A percentile compares a stretch with the other conserved stretches of the same genome.
Evolutionary conservation across 2,329 filamentous ascomycete species (phyloP).

Genomic region (Colletotrichum siamense): DNA sequence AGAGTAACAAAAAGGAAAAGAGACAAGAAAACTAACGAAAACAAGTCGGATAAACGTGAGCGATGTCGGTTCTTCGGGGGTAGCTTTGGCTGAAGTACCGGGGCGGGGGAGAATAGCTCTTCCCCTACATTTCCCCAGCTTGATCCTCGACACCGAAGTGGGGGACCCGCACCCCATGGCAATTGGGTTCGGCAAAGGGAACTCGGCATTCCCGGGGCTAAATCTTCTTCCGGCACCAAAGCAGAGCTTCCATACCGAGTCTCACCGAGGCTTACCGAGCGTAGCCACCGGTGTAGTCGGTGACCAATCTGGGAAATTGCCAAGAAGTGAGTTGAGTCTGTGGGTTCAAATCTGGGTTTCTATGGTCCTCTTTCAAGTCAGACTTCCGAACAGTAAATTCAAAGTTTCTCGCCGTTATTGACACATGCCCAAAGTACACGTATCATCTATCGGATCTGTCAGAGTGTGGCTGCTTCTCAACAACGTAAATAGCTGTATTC

Average conservation of each 20-base stretch:
- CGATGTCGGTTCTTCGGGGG: constrained; percentile 11
- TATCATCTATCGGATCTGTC: not conserved
- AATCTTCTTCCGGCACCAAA: not conserved
- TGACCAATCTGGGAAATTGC: not conserved
- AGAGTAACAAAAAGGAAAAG: not conserved
- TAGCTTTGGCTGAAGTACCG: constrained; percentile 12
- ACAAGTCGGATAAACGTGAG: constrained; percentile 8
- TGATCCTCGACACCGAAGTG: constrained; percentile 15
- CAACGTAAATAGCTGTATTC: not conserved
- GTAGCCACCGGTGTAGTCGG: not conserved
- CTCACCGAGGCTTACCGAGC: not conserved
- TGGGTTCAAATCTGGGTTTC: not conserved
- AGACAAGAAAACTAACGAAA: not conserved
- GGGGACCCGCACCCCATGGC: constrained; percentile 15
- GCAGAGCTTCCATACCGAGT: not conserved
- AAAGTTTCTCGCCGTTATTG: not conserved
- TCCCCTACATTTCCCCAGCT: constrained; percentile 14
- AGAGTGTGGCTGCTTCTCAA: not conserved
- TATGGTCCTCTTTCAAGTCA: not conserved
- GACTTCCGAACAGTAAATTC: not conserved
- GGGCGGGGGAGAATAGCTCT: constrained; percentile 18
- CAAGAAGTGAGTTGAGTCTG: not conserved
- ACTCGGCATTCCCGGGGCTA: constrained; percentile 2
- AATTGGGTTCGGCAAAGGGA: constrained; percentile 21
- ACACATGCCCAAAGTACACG: not conserved